These are phyloP conservation scores for Coffea canephora DNA, from an alignment of 257 asterid genomes.

Conservation along the genomic window DNA sequence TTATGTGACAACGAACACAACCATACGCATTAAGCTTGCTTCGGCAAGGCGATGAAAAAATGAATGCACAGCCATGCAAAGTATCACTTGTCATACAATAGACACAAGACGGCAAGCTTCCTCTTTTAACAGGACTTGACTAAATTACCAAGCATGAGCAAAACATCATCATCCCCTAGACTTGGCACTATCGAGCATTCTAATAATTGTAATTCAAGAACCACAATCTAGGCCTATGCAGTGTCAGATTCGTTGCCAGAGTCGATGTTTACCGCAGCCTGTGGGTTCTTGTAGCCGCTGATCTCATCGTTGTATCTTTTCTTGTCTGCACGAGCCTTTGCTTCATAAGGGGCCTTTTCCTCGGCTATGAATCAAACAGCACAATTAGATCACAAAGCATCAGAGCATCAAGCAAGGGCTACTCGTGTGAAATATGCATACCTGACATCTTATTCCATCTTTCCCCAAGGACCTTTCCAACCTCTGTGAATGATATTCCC, in stretches of 20 bases:
- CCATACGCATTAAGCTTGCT: neutral
- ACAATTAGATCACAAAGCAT: neutral
- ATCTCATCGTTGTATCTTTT: constrained; percentile 66
- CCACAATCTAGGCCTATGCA: constrained; percentile 22
- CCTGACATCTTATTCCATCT: constrained; percentile 90
- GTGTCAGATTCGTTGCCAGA: constrained; percentile 60
- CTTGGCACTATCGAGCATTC: neutral
- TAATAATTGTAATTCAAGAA: neutral
- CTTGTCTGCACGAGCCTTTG: constrained; percentile 81
- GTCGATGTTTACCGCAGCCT: constrained; percentile 30
- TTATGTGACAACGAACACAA: neutral
- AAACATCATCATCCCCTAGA: neutral
- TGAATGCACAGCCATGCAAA: neutral
- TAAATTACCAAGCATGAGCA: neutral
- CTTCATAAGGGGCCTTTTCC: constrained; percentile 82
- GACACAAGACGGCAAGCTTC: neutral
- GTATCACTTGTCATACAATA: neutral
- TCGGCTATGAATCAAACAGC: constrained; percentile 48
- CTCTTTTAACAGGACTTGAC: neutral
- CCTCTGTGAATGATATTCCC: constrained; percentile 69
- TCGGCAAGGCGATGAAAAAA: neutral
- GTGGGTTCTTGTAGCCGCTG: constrained; percentile 63
- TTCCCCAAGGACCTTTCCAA: constrained; percentile 79
- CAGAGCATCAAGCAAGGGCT: neutral
- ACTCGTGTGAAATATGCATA: constrained; percentile 13